Evolutionary conservation across 306 rosid species (phyloP).

Genomic region (Clitoria ternatea): DNA sequence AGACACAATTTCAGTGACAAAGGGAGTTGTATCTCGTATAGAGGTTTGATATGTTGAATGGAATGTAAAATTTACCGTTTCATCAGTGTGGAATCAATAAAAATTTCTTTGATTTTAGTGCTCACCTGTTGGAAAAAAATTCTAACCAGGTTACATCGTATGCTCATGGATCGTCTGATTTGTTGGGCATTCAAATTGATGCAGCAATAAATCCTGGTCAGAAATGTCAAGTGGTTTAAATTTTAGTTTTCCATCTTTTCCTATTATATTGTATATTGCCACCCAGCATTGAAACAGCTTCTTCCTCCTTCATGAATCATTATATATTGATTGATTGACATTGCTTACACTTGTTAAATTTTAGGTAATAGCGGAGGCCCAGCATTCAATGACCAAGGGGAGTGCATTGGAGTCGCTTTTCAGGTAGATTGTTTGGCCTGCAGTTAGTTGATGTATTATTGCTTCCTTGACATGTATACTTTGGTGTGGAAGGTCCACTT

Average conservation of each 20-base stretch:
- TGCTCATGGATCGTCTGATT: slow-evolving; percentile 95
- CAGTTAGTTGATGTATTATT: slow-evolving; percentile 17
- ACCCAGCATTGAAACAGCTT: not conserved
- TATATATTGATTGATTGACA: slow-evolving; percentile 30
- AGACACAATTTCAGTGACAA: slow-evolving; percentile 96
- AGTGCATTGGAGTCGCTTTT: slow-evolving; percentile 99
- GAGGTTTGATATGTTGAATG: slow-evolving; percentile 59
- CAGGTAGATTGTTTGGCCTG: slow-evolving; percentile 68
- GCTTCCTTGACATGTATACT: slow-evolving; percentile 8
- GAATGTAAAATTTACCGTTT: slow-evolving; percentile 8
- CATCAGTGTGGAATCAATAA: not conserved
- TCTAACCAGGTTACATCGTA: slow-evolving; percentile 87
- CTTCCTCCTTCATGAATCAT: not conserved
- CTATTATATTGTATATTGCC: not conserved
- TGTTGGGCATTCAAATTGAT: slow-evolving; percentile 96
- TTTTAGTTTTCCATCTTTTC: slow-evolving; percentile 11
- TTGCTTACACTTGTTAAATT: slow-evolving; percentile 46
- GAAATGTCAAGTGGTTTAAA: slow-evolving; percentile 31
- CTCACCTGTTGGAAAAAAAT: slow-evolving; percentile 20
- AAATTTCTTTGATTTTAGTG: not conserved
- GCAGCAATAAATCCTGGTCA: slow-evolving; percentile 99
- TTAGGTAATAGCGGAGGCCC: slow-evolving; percentile 99
- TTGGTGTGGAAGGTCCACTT: not conserved
- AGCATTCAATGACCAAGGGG: slow-evolving; percentile 93
- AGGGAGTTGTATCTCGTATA: slow-evolving; percentile 97